phyloP scores from a whole-genome alignment of 805 yeast species.

The Yarrowia porcina region DNA sequence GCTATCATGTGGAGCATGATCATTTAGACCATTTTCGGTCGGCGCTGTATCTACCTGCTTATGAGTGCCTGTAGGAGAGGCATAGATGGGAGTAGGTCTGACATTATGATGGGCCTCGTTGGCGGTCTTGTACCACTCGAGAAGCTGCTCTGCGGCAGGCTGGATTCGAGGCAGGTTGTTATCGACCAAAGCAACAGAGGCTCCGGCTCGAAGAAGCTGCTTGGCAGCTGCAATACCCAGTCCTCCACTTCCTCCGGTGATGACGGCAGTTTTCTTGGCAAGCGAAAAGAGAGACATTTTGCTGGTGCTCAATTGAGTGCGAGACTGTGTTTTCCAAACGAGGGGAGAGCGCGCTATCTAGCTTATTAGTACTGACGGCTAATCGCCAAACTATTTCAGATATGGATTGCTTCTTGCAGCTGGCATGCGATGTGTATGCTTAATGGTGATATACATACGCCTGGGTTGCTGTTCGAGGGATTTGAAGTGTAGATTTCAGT shows the following conservation, averaged over 20 bases:
- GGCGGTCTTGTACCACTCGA: conserved; percentile 45
- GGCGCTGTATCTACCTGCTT: not conserved
- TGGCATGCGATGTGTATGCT: not conserved
- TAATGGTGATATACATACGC: not conserved
- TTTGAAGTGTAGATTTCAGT: not conserved
- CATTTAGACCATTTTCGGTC: not conserved
- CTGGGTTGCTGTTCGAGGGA: conserved; percentile 16
- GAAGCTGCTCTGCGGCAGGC: conserved; percentile 51
- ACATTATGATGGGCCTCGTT: conserved; percentile 8
- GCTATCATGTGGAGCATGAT: not conserved
- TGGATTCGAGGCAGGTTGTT: conserved; percentile 58
- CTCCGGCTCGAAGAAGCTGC: conserved; percentile 72
- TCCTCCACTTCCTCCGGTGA: conserved; percentile 84
- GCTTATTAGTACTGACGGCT: not conserved
- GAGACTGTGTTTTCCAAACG: not conserved
- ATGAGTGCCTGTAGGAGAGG: not conserved
- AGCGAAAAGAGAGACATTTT: conserved; percentile 31
- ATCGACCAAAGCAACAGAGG: conserved; percentile 70
- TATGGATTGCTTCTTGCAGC: not conserved
- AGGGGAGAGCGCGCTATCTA: not conserved
- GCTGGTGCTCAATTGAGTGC: not conserved
- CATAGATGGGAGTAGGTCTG: conserved; percentile 3
- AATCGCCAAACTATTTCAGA: not conserved
- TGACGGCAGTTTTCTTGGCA: conserved; percentile 59
- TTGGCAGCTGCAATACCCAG: conserved; percentile 61